These are phyloP conservation scores for Trichophyton mentagrophytes DNA, from an alignment of 2,329 filamentous ascomycete species.

Conservation along the genomic window DNA sequence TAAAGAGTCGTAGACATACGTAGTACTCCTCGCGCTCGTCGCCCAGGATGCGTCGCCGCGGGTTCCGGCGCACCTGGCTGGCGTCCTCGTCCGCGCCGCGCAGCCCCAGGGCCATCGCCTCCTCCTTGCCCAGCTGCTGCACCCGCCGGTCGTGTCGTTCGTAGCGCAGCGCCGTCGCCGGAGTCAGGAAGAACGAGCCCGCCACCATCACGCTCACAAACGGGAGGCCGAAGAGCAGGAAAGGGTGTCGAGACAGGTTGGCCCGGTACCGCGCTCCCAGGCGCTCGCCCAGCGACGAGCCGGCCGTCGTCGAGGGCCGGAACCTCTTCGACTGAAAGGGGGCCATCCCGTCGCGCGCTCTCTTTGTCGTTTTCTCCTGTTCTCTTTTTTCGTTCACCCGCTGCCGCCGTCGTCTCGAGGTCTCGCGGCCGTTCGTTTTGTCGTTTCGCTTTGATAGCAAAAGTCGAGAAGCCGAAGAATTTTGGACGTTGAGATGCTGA, in stretches of 20 bases:
- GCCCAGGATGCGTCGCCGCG: slow-evolving; percentile 30
- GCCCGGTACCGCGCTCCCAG: slow-evolving; percentile 67
- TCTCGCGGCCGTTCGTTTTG: too few relatives aligned
- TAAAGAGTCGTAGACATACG: slow-evolving; percentile 15
- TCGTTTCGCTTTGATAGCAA: too few relatives aligned
- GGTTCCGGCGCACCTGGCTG: slow-evolving; percentile 54
- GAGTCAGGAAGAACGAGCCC: slow-evolving; percentile 87
- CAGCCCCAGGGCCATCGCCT: slow-evolving; percentile 65
- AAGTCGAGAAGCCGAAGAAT: too few relatives aligned
- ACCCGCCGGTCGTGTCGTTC: slow-evolving; percentile 87
- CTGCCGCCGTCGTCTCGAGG: too few relatives aligned
- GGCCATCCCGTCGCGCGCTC: slow-evolving; percentile 35
- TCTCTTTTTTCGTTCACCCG: not conserved
- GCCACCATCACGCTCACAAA: slow-evolving; percentile 83
- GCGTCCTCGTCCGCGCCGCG: slow-evolving; percentile 59
- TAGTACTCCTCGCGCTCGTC: slow-evolving; percentile 38
- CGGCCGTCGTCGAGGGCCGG: slow-evolving; percentile 40
- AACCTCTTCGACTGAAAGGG: slow-evolving; percentile 60
- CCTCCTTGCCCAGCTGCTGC: slow-evolving; percentile 68
- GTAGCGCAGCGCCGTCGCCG: slow-evolving; percentile 84
- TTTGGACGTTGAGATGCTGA: too few relatives aligned
- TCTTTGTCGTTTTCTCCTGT: not conserved
- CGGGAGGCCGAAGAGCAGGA: slow-evolving; percentile 83
- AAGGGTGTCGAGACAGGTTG: slow-evolving; percentile 64
- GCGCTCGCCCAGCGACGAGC: slow-evolving; percentile 48